These are phyloP conservation scores for Peniophora sp. DNA, from an alignment of 1,284 basidiomycete genomes.

Conservation along the genomic window DNA sequence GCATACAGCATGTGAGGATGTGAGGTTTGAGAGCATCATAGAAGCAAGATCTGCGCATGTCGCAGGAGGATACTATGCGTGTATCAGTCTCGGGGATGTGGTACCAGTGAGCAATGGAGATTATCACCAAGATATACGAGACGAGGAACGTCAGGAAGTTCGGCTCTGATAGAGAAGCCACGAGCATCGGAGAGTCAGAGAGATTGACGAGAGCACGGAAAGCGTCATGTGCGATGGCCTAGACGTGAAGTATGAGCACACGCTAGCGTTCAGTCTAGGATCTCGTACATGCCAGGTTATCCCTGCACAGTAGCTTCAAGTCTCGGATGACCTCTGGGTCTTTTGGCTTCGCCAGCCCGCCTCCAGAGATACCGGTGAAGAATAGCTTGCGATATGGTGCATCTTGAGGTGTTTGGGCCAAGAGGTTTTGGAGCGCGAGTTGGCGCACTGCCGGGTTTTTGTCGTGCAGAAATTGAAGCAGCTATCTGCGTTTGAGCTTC, in stretches of 20 bases:
- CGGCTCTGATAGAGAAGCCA: constrained; percentile 63
- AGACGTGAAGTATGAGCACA: constrained; percentile 4
- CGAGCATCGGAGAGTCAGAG: constrained; percentile 74
- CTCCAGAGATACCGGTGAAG: constrained; percentile 46
- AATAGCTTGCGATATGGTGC: constrained; percentile 72
- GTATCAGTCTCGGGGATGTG: background rate
- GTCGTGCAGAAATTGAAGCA: constrained; percentile 82
- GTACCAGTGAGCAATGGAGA: background rate
- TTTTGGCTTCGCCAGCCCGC: constrained; percentile 52
- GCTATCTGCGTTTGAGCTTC: constrained; percentile 29
- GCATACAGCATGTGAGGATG: constrained; percentile 69
- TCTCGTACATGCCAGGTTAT: constrained; percentile 59
- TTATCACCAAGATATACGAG: constrained; percentile 83
- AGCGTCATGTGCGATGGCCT: constrained; percentile 93
- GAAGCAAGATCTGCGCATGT: constrained; percentile 90
- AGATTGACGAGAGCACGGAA: constrained; percentile 93
- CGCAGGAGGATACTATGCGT: constrained; percentile 75
- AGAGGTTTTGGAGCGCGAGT: constrained; percentile 77
- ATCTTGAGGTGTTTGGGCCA: constrained; percentile 71
- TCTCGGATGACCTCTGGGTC: constrained; percentile 67
- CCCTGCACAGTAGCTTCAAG: constrained; percentile 78
- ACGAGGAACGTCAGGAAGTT: constrained; percentile 81
- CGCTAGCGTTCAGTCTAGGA: background rate
- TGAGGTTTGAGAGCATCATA: constrained; percentile 95
- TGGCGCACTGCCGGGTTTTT: constrained; percentile 83